Percentiles rank a stretch among this genome's conserved stretches.
Evolutionary conservation across 176 grass and related monocot species (phyloP).

Genomic region (Lolium rigidum): DNA sequence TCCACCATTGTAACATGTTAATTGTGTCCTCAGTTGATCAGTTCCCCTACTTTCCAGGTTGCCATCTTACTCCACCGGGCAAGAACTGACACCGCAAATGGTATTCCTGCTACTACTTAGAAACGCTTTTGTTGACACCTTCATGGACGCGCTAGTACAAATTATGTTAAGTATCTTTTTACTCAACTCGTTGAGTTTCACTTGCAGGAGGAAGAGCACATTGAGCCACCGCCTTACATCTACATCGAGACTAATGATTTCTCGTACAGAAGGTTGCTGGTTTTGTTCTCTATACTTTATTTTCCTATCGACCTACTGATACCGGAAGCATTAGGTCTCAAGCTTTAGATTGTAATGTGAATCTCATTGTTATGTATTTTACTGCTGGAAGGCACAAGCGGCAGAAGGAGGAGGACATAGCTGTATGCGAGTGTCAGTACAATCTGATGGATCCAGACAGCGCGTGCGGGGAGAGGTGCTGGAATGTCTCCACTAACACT

Average conservation of each 20-base stretch:
- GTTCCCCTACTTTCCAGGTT: conserved; percentile 16
- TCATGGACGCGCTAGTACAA: neutral
- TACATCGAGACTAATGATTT: conserved; percentile 89
- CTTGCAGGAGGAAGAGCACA: conserved; percentile 53
- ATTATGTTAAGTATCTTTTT: neutral
- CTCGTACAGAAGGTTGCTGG: conserved; percentile 70
- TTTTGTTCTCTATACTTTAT: neutral
- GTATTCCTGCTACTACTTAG: neutral
- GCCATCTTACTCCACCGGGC: neutral
- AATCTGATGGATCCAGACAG: conserved; percentile 70
- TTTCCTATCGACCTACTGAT: neutral
- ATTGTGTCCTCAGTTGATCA: neutral
- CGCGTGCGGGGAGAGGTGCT: conserved; percentile 81
- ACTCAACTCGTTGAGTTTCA: neutral
- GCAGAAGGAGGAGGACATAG: conserved; percentile 93
- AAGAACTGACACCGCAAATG: neutral
- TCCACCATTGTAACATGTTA: neutral
- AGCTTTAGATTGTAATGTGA: neutral
- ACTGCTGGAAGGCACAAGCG: conserved; percentile 73
- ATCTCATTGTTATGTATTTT: conserved; percentile 29
- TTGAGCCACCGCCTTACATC: conserved; percentile 63
- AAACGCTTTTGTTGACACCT: neutral
- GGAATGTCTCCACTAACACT: conserved; percentile 88
- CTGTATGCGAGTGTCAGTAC: conserved; percentile 87
- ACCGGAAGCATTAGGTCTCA: neutral